These are phyloP conservation scores for Candida morakotiae DNA, from an alignment of 805 yeast species.

Conservation along the genomic window DNA sequence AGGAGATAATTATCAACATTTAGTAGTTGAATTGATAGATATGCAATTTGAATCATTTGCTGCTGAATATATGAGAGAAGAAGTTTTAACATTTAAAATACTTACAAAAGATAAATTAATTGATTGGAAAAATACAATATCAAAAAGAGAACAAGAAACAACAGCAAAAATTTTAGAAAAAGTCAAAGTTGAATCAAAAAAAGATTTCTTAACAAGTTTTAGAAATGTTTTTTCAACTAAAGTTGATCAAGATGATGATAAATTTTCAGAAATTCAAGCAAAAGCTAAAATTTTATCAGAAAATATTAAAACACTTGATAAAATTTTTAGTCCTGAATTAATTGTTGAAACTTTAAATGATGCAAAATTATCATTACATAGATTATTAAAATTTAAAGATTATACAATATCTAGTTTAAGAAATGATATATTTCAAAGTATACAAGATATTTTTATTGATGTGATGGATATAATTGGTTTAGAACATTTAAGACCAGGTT, in stretches of 20 bases:
- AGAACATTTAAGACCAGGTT: conserved; percentile 81
- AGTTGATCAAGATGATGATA: conserved; percentile 17
- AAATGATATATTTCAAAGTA: conserved; percentile 33
- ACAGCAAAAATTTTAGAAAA: conserved; percentile 45
- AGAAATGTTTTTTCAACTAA: conserved; percentile 52
- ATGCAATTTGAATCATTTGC: conserved; percentile 38
- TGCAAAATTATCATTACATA: conserved; percentile 60
- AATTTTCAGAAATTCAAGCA: conserved; percentile 68
- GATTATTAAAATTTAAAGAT: conserved; percentile 42
- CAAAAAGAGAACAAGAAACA: conserved; percentile 45
- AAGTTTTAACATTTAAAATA: conserved; percentile 23
- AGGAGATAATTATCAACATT: conserved; percentile 30
- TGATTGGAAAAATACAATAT: conserved; percentile 32
- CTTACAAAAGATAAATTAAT: conserved; percentile 20
- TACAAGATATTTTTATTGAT: conserved; percentile 63
- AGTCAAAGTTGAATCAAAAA: conserved; percentile 46
- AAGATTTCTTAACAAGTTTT: conserved; percentile 61
- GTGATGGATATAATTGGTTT: conserved; percentile 60
- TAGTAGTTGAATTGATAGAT: conserved; percentile 36
- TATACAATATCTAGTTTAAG: conserved; percentile 32
- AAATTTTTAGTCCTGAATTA: conserved; percentile 75
- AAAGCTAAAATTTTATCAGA: conserved; percentile 71
- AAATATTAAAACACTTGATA: conserved; percentile 70
- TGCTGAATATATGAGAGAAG: conserved; percentile 38
- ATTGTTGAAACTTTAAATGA: conserved; percentile 66